Conservation (phyloP, 225 moss, liverwort and hornwort genomes). For the Antitrichia curtipendula region DNA sequence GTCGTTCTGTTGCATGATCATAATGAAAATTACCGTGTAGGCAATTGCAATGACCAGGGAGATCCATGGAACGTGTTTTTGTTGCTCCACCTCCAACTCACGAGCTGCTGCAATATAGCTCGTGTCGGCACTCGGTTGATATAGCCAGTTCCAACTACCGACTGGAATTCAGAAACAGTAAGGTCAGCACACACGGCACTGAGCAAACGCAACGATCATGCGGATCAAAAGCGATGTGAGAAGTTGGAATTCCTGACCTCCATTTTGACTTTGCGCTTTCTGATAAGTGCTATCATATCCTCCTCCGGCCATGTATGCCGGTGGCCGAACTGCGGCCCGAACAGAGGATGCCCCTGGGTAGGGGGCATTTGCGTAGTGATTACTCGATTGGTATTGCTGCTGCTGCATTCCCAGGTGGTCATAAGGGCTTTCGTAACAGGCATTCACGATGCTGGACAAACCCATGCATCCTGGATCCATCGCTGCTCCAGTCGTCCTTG, state of each 20-base stretch:
- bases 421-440: slow-evolving; percentile 1
- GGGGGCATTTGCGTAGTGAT: background rate
- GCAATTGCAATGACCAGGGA: slow-evolving; percentile 17
- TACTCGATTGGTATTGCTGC: background rate
- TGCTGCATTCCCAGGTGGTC: background rate
- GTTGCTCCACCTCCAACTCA: background rate
- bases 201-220: background rate
- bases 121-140: background rate
- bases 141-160: slow-evolving; percentile 2
- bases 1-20: slow-evolving; percentile 37
- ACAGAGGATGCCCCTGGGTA: background rate
- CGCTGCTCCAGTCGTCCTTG: background rate
- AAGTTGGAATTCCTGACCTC: background rate
- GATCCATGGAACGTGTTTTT: slow-evolving; percentile 22
- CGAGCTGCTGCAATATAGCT: background rate
- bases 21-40: slow-evolving; percentile 23
- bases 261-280: background rate
- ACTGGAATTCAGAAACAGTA: background rate
- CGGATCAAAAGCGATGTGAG: background rate
- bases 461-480: slow-evolving; percentile 2
- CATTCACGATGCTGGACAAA: slow-evolving; percentile 15
- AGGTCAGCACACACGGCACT: background rate
- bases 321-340: slow-evolving; percentile 19
- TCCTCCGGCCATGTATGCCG: slow-evolving; percentile 24
- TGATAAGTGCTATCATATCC: slow-evolving; percentile 1